Evolutionary conservation across 1,284 basidiomycete species (phyloP), one percentile per base, ranked within the genome.

Genomic region (Heterobasidion irregulare): DNA sequence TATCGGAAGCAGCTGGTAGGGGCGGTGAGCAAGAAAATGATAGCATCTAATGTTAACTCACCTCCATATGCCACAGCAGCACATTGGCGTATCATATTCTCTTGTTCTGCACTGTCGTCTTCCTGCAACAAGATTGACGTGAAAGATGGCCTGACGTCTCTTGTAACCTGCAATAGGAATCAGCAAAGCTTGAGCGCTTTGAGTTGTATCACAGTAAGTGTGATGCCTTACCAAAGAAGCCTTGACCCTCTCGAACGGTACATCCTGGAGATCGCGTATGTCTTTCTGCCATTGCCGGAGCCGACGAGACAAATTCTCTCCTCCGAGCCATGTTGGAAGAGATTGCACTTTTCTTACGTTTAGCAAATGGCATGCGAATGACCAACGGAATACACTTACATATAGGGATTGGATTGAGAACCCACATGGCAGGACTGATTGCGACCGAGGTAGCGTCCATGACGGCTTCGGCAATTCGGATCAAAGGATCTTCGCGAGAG

Each of bases 231-330:
- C 38, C 60, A 64, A 61, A 1, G 55, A 53, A 10, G 56, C 16
- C 52, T 65, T 65, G 33, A 61, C 60, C 47, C 53, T 54, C 8
- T 59, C 58, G 57, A 65, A 65, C 2, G 64, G 64, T 19, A 58
- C 44, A 26, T 60, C 55, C 32, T 56, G 55, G 38, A 62, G 58
- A 5, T 58, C 51, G 34, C 61, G 58, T 8, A 58, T 13, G 19
- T 32, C 47, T 13, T 13, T 13, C n/a, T n/a, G 38, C 38, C 38
- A 41, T 41, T 41, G 10, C n/a, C n/a, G 38, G n/a, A 41, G 12
- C 26, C 26, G 26, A 26, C 10, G n/a, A 12, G n/a, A 12, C 38
- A n/a, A 2, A 41, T 41, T n/a, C 2, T 41, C n/a, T n/a, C 38
- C 38, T n/a, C 38, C 38, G 6, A 41, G n/a, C 38, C 10, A 41